Evolutionary conservation across 345 rosid genomes (phyloP).

Genomic region (Ricinus communis): DNA sequence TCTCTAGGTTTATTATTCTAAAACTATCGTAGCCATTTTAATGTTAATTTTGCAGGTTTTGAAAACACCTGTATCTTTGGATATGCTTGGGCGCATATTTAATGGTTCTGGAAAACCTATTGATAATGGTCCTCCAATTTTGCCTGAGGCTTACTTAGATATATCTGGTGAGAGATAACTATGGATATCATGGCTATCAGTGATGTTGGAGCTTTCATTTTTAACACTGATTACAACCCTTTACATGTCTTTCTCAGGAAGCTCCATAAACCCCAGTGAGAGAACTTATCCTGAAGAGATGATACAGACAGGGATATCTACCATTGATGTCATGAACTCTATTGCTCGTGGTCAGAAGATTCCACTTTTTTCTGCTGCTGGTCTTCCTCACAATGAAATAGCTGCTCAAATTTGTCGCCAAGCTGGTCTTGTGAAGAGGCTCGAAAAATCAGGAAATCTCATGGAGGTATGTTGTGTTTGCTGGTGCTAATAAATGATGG

Average conservation of each 20-base stretch:
- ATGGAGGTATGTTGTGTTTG: constrained; percentile 50
- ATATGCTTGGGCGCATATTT: constrained; percentile 96
- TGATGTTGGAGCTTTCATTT: background rate
- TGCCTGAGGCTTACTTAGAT: constrained; percentile 92
- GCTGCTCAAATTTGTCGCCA: constrained; percentile 99
- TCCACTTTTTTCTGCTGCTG: constrained; percentile 98
- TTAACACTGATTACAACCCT: background rate
- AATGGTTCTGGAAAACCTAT: constrained; percentile 97
- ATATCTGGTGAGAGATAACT: constrained; percentile 61
- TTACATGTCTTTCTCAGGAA: constrained; percentile 48
- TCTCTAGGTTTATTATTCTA: background rate
- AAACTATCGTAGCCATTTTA: too few species aligned
- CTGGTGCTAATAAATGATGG: background rate
- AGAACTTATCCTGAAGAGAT: constrained; percentile 98
- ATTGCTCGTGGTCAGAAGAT: constrained; percentile 98
- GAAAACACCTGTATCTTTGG: constrained; percentile 90
- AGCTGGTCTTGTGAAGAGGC: constrained; percentile 93
- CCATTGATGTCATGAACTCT: constrained; percentile 97
- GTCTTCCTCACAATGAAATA: constrained; percentile 98
- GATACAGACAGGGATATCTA: constrained; percentile 98
- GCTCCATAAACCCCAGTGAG: constrained; percentile 98
- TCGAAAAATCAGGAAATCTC: constrained; percentile 78
- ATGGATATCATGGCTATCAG: constrained; percentile 10
- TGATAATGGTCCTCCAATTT: constrained; percentile 91
- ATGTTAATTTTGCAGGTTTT: constrained; percentile 54